A percentile compares a stretch with the other conserved stretches of the same genome.
phyloP scores from a whole-genome alignment of 2,329 filamentous ascomycete genomes.

The Fulvia fulva region DNA sequence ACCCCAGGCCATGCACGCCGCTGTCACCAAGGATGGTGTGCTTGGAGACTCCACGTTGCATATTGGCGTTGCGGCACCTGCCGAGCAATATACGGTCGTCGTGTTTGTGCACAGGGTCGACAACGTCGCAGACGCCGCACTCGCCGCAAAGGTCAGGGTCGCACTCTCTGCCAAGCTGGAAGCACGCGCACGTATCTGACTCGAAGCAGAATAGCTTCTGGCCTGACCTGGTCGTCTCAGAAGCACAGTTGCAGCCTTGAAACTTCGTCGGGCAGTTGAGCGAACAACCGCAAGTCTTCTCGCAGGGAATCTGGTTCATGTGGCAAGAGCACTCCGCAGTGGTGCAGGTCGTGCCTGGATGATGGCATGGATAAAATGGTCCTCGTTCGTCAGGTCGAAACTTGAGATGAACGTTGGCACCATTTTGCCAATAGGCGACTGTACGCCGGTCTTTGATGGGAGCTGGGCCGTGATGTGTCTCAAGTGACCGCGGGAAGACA shows the following conservation, averaged over 20 bases:
- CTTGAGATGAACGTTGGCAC: conserved; percentile 8
- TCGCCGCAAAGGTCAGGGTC: conserved; percentile 69
- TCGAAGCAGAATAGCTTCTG: conserved; percentile 36
- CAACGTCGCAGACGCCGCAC: conserved; percentile 66
- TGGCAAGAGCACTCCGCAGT: conserved; percentile 61
- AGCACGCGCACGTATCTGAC: conserved; percentile 60
- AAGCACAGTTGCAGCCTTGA: conserved; percentile 40
- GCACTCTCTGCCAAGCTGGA: conserved; percentile 71
- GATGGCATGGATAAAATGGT: conserved; percentile 62
- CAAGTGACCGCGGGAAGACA: conserved; percentile 18
- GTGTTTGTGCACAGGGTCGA: conserved; percentile 65
- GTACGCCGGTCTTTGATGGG: conserved; percentile 6
- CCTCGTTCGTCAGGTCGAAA: conserved; percentile 43
- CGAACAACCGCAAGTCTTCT: conserved; percentile 68
- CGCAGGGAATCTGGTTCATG: conserved; percentile 60
- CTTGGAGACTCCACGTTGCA: conserved; percentile 66
- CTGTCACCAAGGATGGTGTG: conserved; percentile 66
- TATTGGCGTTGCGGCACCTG: conserved; percentile 67
- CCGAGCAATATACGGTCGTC: conserved; percentile 53
- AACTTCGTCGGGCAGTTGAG: conserved; percentile 53
- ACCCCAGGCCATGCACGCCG: conserved; percentile 69
- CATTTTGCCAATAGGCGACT: conserved; percentile 20
- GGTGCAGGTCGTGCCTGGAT: conserved; percentile 62
- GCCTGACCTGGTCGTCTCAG: conserved; percentile 37
- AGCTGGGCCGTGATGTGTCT: background rate